A percentile compares a stretch with the other conserved stretches of the same genome.
Conservation (phyloP, 495 filamentous ascomycete genomes). For the Filosporella fistucella region DNA sequence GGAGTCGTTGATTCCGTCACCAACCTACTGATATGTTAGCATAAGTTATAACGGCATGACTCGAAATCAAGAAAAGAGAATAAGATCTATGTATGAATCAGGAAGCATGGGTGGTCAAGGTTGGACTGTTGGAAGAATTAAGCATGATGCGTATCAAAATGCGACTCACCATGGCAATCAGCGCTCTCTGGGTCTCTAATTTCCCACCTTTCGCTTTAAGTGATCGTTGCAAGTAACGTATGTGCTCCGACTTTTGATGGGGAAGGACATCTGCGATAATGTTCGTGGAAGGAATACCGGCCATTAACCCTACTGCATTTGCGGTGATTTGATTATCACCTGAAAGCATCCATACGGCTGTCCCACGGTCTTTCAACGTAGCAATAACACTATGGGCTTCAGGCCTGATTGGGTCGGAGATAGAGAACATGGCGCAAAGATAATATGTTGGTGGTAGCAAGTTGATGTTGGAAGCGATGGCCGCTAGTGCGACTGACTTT, state of each 20-base stretch:
- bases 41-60: too few species aligned
- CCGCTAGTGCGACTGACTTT: conserved; percentile 70
- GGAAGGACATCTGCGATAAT: conserved; percentile 88
- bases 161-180: conserved; percentile 25
- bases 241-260: conserved; percentile 79
- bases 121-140: too few species aligned
- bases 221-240: conserved; percentile 69
- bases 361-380: conserved; percentile 59
- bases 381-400: conserved; percentile 64
- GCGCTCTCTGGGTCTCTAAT: conserved; percentile 10
- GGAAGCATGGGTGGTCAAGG: too few species aligned
- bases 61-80: too few species aligned
- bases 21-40: too few species aligned
- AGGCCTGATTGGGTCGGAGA: conserved; percentile 72
- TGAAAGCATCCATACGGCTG: conserved; percentile 87
- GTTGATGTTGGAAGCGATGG: conserved; percentile 29
- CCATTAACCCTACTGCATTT: conserved; percentile 64
- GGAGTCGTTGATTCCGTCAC: conserved; percentile 88
- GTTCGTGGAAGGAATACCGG: conserved; percentile 70
- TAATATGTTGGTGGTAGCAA: conserved; percentile 25
- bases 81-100: too few species aligned
- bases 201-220: conserved; percentile 24
- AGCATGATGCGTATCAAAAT: too few species aligned
- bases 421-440: conserved; percentile 50
- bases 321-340: conserved; percentile 76